Conservation (phyloP, 345 rosid species). For the Dipteronia dyeriana region DNA sequence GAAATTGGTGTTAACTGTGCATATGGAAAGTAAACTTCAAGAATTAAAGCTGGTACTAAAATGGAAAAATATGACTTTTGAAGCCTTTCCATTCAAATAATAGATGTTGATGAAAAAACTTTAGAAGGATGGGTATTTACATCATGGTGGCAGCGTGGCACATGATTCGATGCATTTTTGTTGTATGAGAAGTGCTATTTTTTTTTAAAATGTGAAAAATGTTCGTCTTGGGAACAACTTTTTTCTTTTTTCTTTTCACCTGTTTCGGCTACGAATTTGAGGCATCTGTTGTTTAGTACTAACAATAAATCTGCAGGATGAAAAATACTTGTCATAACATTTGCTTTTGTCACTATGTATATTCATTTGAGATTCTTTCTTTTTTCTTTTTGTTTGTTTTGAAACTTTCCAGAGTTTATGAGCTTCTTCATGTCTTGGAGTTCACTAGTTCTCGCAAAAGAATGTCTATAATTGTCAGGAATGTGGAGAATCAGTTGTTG, state of each 20-base stretch:
- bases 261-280: not conserved
- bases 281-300: not conserved
- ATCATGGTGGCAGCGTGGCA: not conserved
- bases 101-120: not conserved
- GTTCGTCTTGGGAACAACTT: not conserved
- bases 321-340: not conserved
- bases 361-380: not conserved
- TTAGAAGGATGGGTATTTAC: not conserved
- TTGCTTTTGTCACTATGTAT: not conserved
- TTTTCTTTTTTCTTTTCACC: not conserved
- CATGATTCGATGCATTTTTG: not conserved
- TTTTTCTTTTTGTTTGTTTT: not conserved
- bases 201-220: not conserved
- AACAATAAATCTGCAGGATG: not conserved
- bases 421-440: conserved; percentile 82
- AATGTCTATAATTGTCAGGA: conserved; percentile 91
- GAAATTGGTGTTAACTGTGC: not conserved
- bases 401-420: conserved; percentile 51
- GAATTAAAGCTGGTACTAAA: not conserved
- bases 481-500: conserved; percentile 49
- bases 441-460: conserved; percentile 82
- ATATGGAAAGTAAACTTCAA: not conserved
- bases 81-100: not conserved
- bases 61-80: not conserved
- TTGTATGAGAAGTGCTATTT: not conserved